A percentile compares a stretch with the other conserved stretches of the same genome.
Evolutionary conservation across 371 early-diverging fungal species (phyloP).

Genomic region (Mucor velutinosus): DNA sequence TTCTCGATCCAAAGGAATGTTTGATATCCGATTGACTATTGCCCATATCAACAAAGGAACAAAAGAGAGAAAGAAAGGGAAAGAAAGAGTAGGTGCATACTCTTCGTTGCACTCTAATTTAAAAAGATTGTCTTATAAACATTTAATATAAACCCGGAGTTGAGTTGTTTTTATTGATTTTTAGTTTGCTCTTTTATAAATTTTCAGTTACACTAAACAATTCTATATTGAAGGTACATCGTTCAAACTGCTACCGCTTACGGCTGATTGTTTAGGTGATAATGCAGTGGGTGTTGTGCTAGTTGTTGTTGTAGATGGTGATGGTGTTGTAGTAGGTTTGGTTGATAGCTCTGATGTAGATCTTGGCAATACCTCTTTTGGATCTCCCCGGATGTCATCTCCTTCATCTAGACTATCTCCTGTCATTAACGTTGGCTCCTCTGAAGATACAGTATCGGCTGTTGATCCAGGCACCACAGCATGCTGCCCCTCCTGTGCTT

Average conservation of each 20-base stretch:
- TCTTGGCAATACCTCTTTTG: neutral
- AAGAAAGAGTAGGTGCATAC: neutral
- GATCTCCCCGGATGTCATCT: neutral
- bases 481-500: too few relatives aligned
- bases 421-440: neutral
- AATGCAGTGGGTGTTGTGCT: neutral
- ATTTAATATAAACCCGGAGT: constrained; percentile 1
- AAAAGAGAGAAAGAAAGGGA: neutral
- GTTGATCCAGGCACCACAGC: neutral
- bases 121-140: neutral
- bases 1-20: neutral
- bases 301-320: neutral
- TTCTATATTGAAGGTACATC: neutral
- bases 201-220: neutral
- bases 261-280: neutral
- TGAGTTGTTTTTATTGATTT: neutral
- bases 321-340: neutral
- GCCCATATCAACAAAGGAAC: constrained; percentile 4
- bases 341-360: neutral
- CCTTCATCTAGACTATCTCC: neutral
- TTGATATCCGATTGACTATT: constrained; percentile 12
- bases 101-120: neutral
- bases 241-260: neutral
- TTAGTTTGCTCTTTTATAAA: neutral
- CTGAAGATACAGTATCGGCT: neutral